A percentile compares a stretch with the other conserved stretches of the same genome.
phyloP scores from a whole-genome alignment of 2,329 filamentous ascomycete species.

The Neonectria faginata region DNA sequence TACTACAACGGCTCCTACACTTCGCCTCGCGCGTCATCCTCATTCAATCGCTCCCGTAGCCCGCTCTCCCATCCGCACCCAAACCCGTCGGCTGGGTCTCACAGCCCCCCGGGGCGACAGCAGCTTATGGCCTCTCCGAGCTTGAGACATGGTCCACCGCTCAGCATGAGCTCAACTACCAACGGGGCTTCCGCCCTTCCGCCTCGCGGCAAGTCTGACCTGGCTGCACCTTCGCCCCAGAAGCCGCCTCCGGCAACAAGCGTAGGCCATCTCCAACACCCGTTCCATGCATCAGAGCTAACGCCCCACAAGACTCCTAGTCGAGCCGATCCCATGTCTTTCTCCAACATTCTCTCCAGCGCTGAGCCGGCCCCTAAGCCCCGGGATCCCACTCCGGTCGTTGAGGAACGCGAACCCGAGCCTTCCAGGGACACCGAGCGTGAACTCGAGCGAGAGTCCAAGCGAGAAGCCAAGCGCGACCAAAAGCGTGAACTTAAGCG shows the following conservation, averaged over 20 bases:
- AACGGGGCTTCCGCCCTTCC: slow-evolving; percentile 56
- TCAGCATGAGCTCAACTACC: slow-evolving; percentile 52
- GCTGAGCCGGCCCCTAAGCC: slow-evolving; percentile 73
- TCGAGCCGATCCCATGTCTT: slow-evolving; percentile 90
- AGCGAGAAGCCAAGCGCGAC: slow-evolving; percentile 29
- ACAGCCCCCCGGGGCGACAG: slow-evolving; percentile 57
- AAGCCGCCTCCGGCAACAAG: slow-evolving; percentile 54
- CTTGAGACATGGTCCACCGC: slow-evolving; percentile 57
- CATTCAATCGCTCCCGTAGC: slow-evolving; percentile 60
- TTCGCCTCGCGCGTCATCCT: slow-evolving; percentile 59
- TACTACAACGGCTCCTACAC: slow-evolving; percentile 64
- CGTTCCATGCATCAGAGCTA: slow-evolving; percentile 28
- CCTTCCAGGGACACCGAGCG: slow-evolving; percentile 38
- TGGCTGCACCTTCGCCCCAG: slow-evolving; percentile 54
- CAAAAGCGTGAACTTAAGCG: slow-evolving; percentile 40
- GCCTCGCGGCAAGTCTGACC: slow-evolving; percentile 54
- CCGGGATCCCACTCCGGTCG: slow-evolving; percentile 59
- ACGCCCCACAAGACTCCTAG: slow-evolving; percentile 69
- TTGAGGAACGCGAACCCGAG: slow-evolving; percentile 43
- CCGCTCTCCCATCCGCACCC: slow-evolving; percentile 64
- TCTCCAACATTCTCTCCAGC: slow-evolving; percentile 92
- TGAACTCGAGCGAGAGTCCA: slow-evolving; percentile 49
- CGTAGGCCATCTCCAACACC: slow-evolving; percentile 46
- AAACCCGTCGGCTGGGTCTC: slow-evolving; percentile 56
- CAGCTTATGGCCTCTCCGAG: slow-evolving; percentile 62